Evolutionary conservation across 2,329 filamentous ascomycete genomes (phyloP).

Genomic region (Fusarium transvaalense): DNA sequence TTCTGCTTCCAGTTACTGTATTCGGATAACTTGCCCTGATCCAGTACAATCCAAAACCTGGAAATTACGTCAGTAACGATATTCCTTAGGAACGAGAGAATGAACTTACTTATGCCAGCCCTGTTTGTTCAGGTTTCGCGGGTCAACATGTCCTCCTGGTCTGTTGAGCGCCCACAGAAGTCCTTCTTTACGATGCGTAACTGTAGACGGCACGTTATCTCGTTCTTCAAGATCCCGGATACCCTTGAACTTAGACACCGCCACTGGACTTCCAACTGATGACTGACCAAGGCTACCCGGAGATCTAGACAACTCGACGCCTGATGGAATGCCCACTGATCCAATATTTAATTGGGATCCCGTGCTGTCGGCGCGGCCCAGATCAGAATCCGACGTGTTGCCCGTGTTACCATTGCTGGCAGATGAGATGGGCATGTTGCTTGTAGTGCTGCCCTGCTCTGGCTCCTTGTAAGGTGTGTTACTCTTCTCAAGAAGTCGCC

Average conservation of each 20-base stretch:
- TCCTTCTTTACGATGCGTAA: slow-evolving; percentile 86
- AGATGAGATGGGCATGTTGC: slow-evolving; percentile 49
- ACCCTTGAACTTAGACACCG: slow-evolving; percentile 81
- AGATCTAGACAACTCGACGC: slow-evolving; percentile 66
- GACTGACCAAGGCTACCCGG: slow-evolving; percentile 66
- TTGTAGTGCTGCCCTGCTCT: slow-evolving; percentile 65
- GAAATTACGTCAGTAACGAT: slow-evolving; percentile 35
- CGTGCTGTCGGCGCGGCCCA: slow-evolving; percentile 80
- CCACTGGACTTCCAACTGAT: slow-evolving; percentile 63
- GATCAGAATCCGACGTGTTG: slow-evolving; percentile 73
- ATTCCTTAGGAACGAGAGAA: background rate
- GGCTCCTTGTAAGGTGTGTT: slow-evolving; percentile 79
- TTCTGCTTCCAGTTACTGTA: slow-evolving; percentile 99
- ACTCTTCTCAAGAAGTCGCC: slow-evolving; percentile 88
- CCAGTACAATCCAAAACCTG: slow-evolving; percentile 98
- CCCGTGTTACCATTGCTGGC: slow-evolving; percentile 60
- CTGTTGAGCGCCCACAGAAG: slow-evolving; percentile 94
- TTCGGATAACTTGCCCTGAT: slow-evolving; percentile 95
- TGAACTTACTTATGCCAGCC: slow-evolving; percentile 96
- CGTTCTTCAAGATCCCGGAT: slow-evolving; percentile 93
- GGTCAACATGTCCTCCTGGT: slow-evolving; percentile 94
- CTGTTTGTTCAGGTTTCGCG: slow-evolving; percentile 94
- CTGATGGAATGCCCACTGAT: slow-evolving; percentile 47
- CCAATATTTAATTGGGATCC: slow-evolving; percentile 72
- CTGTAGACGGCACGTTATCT: slow-evolving; percentile 66